These are phyloP conservation scores for Acacia concinna DNA, from an alignment of 331 rosid species.

Conservation along the genomic window DNA sequence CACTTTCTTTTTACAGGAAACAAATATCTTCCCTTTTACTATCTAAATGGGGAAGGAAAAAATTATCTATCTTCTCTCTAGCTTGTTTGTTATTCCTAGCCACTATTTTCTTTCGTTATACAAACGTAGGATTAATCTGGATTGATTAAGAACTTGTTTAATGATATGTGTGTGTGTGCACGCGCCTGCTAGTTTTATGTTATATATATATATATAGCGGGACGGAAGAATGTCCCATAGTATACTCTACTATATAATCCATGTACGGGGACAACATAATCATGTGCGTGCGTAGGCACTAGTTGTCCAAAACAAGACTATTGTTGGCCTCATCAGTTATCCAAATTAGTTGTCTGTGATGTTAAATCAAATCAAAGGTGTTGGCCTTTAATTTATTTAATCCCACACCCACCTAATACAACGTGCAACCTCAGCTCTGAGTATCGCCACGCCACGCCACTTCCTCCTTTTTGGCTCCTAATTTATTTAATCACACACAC, in stretches of 20 bases:
- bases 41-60: no score
- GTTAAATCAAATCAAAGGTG: not conserved
- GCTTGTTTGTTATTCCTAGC: no score
- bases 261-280: not conserved
- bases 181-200: no score
- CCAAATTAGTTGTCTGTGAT: not conserved
- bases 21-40: no score
- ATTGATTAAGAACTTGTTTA: not conserved
- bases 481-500: no score
- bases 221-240: not conserved
- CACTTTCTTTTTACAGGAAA: no score
- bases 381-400: not conserved
- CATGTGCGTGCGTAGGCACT: not conserved
- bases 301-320: not conserved
- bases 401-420: not conserved
- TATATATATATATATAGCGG: not conserved
- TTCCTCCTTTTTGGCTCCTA: not conserved
- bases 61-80: no score
- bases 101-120: no score
- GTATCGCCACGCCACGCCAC: not conserved
- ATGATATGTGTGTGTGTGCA: no score
- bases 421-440: no score
- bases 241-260: no score
- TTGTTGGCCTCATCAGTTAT: not conserved
- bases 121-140: no score